Evolutionary conservation across 2,329 filamentous ascomycete species (phyloP), one percentile per base, ranked within the genome.

Genomic region (Chaetomiaceae sp.): DNA sequence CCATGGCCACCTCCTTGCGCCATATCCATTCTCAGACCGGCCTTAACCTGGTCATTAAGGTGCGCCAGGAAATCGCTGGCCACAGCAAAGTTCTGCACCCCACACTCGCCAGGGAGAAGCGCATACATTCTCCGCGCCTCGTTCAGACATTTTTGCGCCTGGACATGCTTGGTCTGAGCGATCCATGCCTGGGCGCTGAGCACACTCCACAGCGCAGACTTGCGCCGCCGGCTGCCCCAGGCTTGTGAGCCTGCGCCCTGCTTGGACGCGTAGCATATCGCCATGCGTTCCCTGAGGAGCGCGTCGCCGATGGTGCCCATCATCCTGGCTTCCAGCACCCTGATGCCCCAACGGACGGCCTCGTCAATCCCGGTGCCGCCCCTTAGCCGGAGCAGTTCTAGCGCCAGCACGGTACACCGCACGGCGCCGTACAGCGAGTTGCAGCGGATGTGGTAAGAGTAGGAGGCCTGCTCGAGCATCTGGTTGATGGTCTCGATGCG

Each of bases 401-500:
- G 75, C 0, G 85, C 69, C 0, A 97, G 73, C 0, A 86, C 73
- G 8, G 96, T 75, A 57, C 85, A 88, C 10, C 95, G 86, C 14
- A 95, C 72, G 0, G 91, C 88, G 48, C 89, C 87, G 64, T 90
- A 92, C 0, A 89, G 82, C 23, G 86, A 82, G 42, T 80, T 85
- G 64, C 89, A 96, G 43, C 92, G 82, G 14, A 90, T 92, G 46
- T 90, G 82, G 67, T 97, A 99, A 0, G 90, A 96, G 70, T 99
- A 97, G 53, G 86, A 86, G 0, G 92, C 89, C 3, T 89, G 87
- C 64, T 97, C 92, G 11, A 99, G 79, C 80, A 94, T 89, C 61
- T 89, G 82, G 62, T 95, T 89, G 34, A 96, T 80, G 5, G 82
- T 86, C 63, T 97, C 94, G 1, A 86, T 75, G 56, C 92, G 84